phyloP scores from a whole-genome alignment of 192 early-diverging fungal species.

The Martensiomyces pterosporus region DNA sequence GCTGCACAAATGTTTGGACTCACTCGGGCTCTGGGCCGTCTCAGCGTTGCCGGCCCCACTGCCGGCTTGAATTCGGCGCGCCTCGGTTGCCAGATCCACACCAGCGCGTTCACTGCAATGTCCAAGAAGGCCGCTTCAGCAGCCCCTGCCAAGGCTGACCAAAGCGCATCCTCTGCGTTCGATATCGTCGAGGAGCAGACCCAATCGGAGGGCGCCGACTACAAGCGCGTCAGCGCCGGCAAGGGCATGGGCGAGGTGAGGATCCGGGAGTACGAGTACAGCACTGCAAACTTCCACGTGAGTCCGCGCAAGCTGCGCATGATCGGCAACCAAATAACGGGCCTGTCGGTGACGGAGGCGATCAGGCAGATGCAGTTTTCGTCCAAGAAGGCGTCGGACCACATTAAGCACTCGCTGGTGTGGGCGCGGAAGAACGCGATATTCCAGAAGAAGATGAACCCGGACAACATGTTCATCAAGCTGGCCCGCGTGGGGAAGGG shows the following conservation, averaged over 20 bases:
- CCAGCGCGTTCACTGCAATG: not conserved
- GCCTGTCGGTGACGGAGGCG: slow-evolving; percentile 62
- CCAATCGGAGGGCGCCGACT: not conserved
- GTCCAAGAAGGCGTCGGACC: slow-evolving; percentile 58
- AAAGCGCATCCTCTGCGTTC: slow-evolving; percentile 25
- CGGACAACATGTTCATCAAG: slow-evolving; percentile 58
- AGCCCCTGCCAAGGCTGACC: not conserved
- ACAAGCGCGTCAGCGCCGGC: slow-evolving; percentile 6
- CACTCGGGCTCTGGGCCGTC: not conserved
- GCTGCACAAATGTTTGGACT: slow-evolving; percentile 19
- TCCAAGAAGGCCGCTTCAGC: not conserved
- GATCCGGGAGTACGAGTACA: slow-evolving; percentile 33
- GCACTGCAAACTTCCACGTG: slow-evolving; percentile 63
- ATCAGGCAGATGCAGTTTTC: slow-evolving; percentile 79
- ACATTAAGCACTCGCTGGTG: slow-evolving; percentile 62
- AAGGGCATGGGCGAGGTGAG: slow-evolving; percentile 14
- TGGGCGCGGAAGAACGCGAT: slow-evolving; percentile 67
- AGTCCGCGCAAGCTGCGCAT: slow-evolving; percentile 70
- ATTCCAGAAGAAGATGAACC: slow-evolving; percentile 60
- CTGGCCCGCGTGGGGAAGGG: slow-evolving; percentile 89
- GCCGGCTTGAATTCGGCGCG: no score
- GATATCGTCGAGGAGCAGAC: not conserved
- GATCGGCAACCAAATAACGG: slow-evolving; percentile 66
- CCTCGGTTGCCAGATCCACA: not conserved
- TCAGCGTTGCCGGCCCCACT: not conserved